Base-by-base conservation (phyloP, 2,329 filamentous ascomycete species). In the Elsinoe ampelina region DNA sequence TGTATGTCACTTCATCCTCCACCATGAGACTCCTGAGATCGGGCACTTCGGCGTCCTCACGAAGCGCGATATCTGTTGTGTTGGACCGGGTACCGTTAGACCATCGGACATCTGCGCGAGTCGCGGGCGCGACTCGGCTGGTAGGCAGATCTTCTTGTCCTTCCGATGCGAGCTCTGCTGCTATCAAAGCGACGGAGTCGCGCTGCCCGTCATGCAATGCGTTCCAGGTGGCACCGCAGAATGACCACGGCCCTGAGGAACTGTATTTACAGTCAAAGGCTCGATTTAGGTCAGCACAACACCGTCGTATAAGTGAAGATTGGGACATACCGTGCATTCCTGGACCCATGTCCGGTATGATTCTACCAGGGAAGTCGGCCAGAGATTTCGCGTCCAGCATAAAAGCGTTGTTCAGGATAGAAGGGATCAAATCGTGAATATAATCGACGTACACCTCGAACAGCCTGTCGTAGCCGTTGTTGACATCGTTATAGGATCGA, bases 181-280 rank as follows among this genome's bases (percentile, higher is more conserved):
- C 22, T 22, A 22, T 22, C 22, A 22, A 22, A 22, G 22, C 22
- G 22, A 22, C 22, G 22, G 22, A 22, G 22, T 22, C 22, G 22
- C 35, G 11, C 35, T 38, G 35, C 11, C 11, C 35, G 35, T 38
- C 35, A 38, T 38, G 35, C n/a, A 38, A 15, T 12, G 11, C 35
- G n/a, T 38, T 10, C 35, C 35, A 38, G 35, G 35, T 38, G 3
- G 11, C 11, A 12, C 35, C n/a, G n/a, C 35, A 38, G 35, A 38
- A 38, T 38, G 35, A 38, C 35, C n/a, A 38, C n/a, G 11, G 35
- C 11, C 35, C 35, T 38, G 35, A 26, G 22, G 8, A 30, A 48
- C 35, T 39, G 55, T 51, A 51, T 34, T 30, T 43, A 43, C 55
- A 57, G 45, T 57, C 47, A n/a, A 57, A 57, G 34, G 48, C 55